A percentile compares a stretch with the other conserved stretches of the same genome.
Evolutionary conservation across 805 yeast genomes (phyloP).

Genomic region (Komagataella ulmi): DNA sequence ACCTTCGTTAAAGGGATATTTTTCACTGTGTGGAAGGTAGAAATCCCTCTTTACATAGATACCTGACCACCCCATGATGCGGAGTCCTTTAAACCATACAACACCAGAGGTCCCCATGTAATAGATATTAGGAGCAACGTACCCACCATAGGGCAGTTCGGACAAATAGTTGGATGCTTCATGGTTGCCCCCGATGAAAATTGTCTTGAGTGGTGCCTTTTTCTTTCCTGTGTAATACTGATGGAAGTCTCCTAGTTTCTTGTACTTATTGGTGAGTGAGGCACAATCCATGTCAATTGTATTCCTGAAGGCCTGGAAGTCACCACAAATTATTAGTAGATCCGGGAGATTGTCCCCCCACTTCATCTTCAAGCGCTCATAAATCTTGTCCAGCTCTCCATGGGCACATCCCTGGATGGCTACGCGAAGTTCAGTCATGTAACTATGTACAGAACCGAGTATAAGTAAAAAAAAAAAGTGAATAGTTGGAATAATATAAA

Average conservation of each 20-base stretch:
- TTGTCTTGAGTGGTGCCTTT: conserved; percentile 61
- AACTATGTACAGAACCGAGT: not conserved
- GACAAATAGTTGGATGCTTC: conserved; percentile 72
- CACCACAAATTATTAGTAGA: conserved; percentile 75
- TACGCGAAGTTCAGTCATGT: conserved; percentile 14
- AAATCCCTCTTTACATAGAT: conserved; percentile 50
- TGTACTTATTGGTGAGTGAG: conserved; percentile 71
- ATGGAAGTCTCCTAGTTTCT: conserved; percentile 65
- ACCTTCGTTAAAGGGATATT: conserved; percentile 31
- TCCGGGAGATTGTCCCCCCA: conserved; percentile 21
- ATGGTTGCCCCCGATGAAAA: conserved; percentile 92
- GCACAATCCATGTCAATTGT: conserved; percentile 51
- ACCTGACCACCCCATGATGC: conserved; percentile 78
- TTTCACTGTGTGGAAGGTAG: conserved; percentile 24
- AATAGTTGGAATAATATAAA: not conserved
- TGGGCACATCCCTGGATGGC: conserved; percentile 90
- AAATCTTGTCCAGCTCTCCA: conserved; percentile 58
- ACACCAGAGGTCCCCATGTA: conserved; percentile 71
- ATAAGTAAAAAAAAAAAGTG: not conserved
- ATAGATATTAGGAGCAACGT: conserved; percentile 82
- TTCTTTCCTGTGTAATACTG: conserved; percentile 48
- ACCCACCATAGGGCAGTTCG: conserved; percentile 77
- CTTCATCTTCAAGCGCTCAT: conserved; percentile 14
- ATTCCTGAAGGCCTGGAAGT: conserved; percentile 72
- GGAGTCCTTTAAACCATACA: conserved; percentile 60